Percentiles rank a stretch among this genome's conserved stretches.
Conservation (phyloP, 495 filamentous ascomycete species). For the Tuber brumale region DNA sequence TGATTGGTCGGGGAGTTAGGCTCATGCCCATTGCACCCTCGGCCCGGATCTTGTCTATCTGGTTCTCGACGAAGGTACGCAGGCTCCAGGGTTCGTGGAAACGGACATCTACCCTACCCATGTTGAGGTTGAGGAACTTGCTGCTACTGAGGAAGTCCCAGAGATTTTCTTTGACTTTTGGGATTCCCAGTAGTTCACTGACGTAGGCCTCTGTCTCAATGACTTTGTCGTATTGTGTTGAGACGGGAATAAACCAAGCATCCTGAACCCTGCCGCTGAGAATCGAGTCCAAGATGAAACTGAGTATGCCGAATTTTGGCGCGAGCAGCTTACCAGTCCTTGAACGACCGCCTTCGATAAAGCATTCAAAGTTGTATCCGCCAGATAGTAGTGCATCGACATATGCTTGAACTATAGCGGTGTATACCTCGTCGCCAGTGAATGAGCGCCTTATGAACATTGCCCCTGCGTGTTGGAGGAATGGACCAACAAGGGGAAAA, state of each 20-base stretch:
- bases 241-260: constrained; percentile 86
- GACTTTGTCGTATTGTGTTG: constrained; percentile 97
- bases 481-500: constrained; percentile 79
- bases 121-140: constrained; percentile 75
- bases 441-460: constrained; percentile 96
- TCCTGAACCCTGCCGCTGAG: constrained; percentile 83
- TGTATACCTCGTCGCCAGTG: constrained; percentile 83
- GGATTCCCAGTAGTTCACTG: constrained; percentile 82
- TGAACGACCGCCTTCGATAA: constrained; percentile 89
- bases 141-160: constrained; percentile 80
- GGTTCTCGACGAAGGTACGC: constrained; percentile 66
- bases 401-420: constrained; percentile 86
- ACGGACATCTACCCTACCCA: constrained; percentile 88
- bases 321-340: constrained; percentile 87
- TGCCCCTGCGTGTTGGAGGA: constrained; percentile 88
- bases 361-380: constrained; percentile 92
- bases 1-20: constrained; percentile 5
- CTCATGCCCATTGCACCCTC: constrained; percentile 28
- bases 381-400: constrained; percentile 86
- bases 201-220: constrained; percentile 97
- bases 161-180: constrained; percentile 90
- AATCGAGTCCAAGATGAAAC: constrained; percentile 83
- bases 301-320: constrained; percentile 93
- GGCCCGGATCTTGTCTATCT: constrained; percentile 49
- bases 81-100: constrained; percentile 96